These are phyloP conservation scores for Plectosphaerella cucumerina DNA, from an alignment of 2,329 filamentous ascomycete genomes.

Conservation along the genomic window DNA sequence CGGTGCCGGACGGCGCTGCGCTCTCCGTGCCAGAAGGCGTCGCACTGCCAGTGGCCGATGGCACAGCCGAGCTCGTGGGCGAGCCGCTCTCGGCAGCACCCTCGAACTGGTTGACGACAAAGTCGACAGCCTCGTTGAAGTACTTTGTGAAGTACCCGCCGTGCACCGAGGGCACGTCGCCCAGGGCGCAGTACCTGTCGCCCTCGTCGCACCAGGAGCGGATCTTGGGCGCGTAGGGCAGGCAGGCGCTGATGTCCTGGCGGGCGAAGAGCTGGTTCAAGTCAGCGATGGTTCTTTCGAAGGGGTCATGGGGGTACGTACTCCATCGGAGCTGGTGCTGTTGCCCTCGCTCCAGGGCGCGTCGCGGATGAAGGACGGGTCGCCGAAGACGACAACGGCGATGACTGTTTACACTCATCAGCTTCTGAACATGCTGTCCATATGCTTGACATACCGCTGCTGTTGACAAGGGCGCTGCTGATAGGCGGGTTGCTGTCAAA, in stretches of 20 bases:
- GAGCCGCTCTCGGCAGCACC: constrained; percentile 1
- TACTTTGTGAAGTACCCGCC: constrained; percentile 30
- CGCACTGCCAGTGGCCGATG: not conserved
- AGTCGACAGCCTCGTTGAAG: constrained; percentile 26
- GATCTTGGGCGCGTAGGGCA: constrained; percentile 28
- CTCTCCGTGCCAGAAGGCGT: not conserved
- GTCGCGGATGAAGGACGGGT: constrained; percentile 33
- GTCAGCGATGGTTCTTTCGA: not conserved
- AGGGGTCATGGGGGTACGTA: constrained; percentile 17
- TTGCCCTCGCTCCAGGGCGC: constrained; percentile 31
- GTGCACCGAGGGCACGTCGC: constrained; percentile 23
- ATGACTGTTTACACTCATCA: constrained; percentile 26
- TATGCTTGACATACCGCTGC: constrained; percentile 23
- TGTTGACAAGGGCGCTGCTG: constrained; percentile 19
- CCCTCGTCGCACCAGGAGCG: constrained; percentile 37
- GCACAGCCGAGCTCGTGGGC: not conserved
- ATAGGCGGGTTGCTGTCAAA: constrained; percentile 19
- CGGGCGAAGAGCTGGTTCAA: constrained; percentile 30
- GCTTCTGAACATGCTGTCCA: no score
- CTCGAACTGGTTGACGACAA: constrained; percentile 28
- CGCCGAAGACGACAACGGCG: constrained; percentile 34
- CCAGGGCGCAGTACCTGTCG: constrained; percentile 35
- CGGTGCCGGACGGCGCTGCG: not conserved
- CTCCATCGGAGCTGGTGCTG: constrained; percentile 27
- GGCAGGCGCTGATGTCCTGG: constrained; percentile 26